phyloP scores from a whole-genome alignment of 2,329 filamentous ascomycete species.

The Penicillium sp. region DNA sequence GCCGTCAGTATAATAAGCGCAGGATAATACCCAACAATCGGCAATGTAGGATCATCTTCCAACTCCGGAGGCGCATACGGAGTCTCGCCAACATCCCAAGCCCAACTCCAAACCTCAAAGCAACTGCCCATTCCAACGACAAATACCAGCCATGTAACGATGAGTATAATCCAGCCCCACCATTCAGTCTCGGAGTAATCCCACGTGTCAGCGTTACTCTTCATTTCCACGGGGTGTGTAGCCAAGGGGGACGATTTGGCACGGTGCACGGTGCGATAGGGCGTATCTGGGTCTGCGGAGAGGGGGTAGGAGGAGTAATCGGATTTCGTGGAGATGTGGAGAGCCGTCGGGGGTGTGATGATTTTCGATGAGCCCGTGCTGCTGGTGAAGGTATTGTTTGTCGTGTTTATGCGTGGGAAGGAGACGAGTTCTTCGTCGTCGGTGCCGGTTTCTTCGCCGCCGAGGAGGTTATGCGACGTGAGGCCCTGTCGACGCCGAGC shows the following conservation, averaged over 20 bases:
- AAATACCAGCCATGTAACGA: slow-evolving; percentile 93
- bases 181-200: slow-evolving; percentile 95
- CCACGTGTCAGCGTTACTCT: slow-evolving; percentile 62
- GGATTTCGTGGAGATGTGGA: slow-evolving; percentile 51
- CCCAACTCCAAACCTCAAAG: slow-evolving; percentile 96
- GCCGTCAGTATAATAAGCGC: slow-evolving; percentile 89
- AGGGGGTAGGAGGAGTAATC: slow-evolving; percentile 66
- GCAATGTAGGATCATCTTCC: slow-evolving; percentile 91
- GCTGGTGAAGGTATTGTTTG: slow-evolving; percentile 27
- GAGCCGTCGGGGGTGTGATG: slow-evolving; percentile 26
- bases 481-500: slow-evolving; percentile 45
- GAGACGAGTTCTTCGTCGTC: slow-evolving; percentile 81
- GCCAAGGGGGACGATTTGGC: slow-evolving; percentile 47
- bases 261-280: slow-evolving; percentile 39
- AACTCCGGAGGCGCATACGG: slow-evolving; percentile 94
- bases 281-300: slow-evolving; percentile 47
- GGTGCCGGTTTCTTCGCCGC: slow-evolving; percentile 73
- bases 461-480: slow-evolving; percentile 63
- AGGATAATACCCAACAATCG: slow-evolving; percentile 96
- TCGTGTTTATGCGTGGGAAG: slow-evolving; percentile 60
- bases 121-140: slow-evolving; percentile 96
- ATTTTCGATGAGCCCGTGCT: slow-evolving; percentile 25
- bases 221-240: slow-evolving; percentile 42
- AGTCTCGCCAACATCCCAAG: slow-evolving; percentile 96
- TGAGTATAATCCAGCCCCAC: slow-evolving; percentile 95